These are phyloP conservation scores for Pseudozyma tsukubaensis DNA, from an alignment of 1,284 basidiomycete genomes.

Conservation along the genomic window DNA sequence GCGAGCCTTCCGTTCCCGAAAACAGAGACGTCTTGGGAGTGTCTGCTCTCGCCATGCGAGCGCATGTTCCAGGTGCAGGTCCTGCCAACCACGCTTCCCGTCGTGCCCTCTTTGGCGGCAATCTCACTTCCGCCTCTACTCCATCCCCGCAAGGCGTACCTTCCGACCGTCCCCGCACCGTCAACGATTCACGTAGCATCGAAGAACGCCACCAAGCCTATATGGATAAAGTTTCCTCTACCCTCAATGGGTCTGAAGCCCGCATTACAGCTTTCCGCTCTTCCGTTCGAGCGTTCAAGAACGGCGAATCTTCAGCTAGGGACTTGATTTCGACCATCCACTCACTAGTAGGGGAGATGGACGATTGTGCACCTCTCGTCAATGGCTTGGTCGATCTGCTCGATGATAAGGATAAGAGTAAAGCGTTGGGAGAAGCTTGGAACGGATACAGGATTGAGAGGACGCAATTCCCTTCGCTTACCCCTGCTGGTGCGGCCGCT, in stretches of 20 bases:
- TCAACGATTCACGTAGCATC: constrained; percentile 74
- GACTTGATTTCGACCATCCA: constrained; percentile 89
- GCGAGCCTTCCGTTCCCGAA: constrained; percentile 3
- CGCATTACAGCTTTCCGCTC: constrained; percentile 83
- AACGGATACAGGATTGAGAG: constrained; percentile 84
- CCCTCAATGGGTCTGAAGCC: constrained; percentile 76
- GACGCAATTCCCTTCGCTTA: constrained; percentile 69
- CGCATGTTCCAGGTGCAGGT: constrained; percentile 69
- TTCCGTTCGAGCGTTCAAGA: constrained; percentile 82
- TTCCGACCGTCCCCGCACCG: constrained; percentile 54
- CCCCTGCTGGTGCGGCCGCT: background rate
- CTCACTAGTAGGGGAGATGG: constrained; percentile 78
- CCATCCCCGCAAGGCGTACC: constrained; percentile 30
- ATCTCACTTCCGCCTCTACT: constrained; percentile 31
- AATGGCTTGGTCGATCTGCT: constrained; percentile 74
- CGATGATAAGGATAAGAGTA: constrained; percentile 82
- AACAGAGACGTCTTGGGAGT: constrained; percentile 39
- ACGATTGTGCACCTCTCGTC: constrained; percentile 74
- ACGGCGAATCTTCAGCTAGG: constrained; percentile 81
- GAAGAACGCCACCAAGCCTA: constrained; percentile 76
- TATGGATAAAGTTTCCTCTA: constrained; percentile 76
- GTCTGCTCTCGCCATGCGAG: constrained; percentile 60
- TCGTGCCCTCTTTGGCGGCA: constrained; percentile 46
- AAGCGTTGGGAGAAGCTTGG: constrained; percentile 80
- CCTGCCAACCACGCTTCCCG: constrained; percentile 50